These are phyloP conservation scores for Nitzschia sp. DNA, from an alignment of 108 stramenopile genomes.

Conservation along the genomic window DNA sequence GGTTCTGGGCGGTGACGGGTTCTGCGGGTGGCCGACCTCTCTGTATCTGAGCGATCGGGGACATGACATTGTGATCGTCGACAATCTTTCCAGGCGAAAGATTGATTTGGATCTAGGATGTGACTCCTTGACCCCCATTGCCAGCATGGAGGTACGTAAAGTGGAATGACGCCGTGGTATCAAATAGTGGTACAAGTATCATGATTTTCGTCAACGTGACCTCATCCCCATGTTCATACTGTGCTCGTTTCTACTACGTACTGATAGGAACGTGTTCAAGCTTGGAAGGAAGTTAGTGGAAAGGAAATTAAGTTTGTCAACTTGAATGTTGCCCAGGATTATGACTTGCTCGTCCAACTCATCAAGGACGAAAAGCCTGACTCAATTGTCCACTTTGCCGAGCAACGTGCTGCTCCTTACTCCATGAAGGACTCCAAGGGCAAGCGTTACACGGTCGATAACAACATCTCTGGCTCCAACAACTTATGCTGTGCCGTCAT, in stretches of 20 bases:
- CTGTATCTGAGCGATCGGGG: constrained; percentile 90
- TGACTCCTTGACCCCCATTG: constrained; percentile 94
- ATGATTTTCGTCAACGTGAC: not conserved
- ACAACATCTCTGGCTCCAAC: constrained; percentile 96
- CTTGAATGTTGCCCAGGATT: constrained; percentile 94
- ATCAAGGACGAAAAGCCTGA: constrained; percentile 94
- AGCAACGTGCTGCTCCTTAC: constrained; percentile 98
- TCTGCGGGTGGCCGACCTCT: constrained; percentile 98
- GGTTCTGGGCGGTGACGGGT: constrained; percentile 94
- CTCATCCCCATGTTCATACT: not conserved
- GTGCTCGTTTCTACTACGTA: not conserved
- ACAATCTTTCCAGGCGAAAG: constrained; percentile 92
- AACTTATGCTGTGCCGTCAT: constrained; percentile 96
- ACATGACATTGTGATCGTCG: constrained; percentile 92
- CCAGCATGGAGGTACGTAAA: constrained; percentile 75
- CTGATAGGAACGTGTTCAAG: constrained; percentile 81
- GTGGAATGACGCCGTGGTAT: not conserved
- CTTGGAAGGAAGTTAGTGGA: constrained; percentile 95
- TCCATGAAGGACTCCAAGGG: constrained; percentile 92
- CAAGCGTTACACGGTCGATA: constrained; percentile 98
- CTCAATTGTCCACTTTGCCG: constrained; percentile 97
- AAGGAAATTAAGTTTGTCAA: constrained; percentile 92
- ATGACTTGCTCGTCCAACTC: constrained; percentile 91
- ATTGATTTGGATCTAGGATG: constrained; percentile 95
- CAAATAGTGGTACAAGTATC: not conserved